Base-by-base conservation (phyloP, 2,329 filamentous ascomycete species). In the Fusarium sp. region DNA sequence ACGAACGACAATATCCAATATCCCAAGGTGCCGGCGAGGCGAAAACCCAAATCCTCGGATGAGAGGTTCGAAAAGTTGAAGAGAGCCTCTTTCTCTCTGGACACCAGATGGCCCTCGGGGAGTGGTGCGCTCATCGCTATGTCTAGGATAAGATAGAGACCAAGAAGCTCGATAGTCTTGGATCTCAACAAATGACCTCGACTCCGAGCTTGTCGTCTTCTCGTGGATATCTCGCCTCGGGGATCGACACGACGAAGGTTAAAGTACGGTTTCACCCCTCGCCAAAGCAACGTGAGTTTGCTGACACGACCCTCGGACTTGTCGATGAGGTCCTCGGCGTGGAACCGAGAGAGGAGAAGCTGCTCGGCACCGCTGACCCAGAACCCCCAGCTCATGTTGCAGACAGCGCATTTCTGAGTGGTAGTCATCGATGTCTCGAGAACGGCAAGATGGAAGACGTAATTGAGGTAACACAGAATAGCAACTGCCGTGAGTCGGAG, bases 351-450 rank as follows among this genome's bases (percentile, higher is more conserved):
- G 6, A 64, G n/a, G 0, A 64, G 44, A 8, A 63, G 16, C 3
- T 64, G 49, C 4, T 64, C 61, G 1, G 29, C 16, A 7, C 20
- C 27, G 14, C 45, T 64, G 2, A 24, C 9, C 18, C 22, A 64
- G 3, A 63, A 34, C 0, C 61, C 61, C 61, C 61, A 64, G 16
- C 30, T 29, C 14, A 57, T 24, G 2, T 63, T 10, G 7, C 48
- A 63, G 0, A 57, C 20, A 3, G 53, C 42, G 1, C 14, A 29
- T n/a, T 41, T 41, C 0, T 64, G 58, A 0, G 58, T 40, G 1
- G 7, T 11, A 13, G 49, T 48, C 4, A 64, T 10, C 1, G 49
- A 24, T 0, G 58, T 63, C 1, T 27, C 9, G 7, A 57, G 14
- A 0, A 63, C 3, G 1, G 30, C 45, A 0, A 18, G 32, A 10